phyloP scores from a whole-genome alignment of 2,329 filamentous ascomycete species.

The Ustilaginoidea virens region DNA sequence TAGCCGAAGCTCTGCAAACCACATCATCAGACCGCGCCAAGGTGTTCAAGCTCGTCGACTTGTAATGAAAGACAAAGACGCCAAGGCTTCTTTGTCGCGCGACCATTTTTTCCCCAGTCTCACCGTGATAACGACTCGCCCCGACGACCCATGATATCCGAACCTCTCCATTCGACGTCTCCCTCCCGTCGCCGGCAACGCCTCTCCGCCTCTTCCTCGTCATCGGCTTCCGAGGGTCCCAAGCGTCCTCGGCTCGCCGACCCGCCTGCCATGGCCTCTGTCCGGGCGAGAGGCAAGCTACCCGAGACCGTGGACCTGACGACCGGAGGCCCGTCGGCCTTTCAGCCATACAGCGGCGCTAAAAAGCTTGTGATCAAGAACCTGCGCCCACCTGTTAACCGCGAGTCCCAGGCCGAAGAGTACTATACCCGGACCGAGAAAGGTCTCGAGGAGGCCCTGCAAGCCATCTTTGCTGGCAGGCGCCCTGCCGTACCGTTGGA shows the following conservation, averaged over 20 bases:
- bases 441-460: slow-evolving; percentile 59
- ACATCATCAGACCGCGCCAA: too few relatives aligned
- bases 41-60: too few relatives aligned
- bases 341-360: slow-evolving; percentile 61
- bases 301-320: slow-evolving; percentile 22
- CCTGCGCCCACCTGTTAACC: slow-evolving; percentile 47
- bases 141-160: slow-evolving; percentile 18
- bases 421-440: slow-evolving; percentile 67
- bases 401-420: slow-evolving; percentile 45
- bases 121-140: too few relatives aligned
- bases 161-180: slow-evolving; percentile 13
- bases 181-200: slow-evolving; percentile 24
- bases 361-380: slow-evolving; percentile 93
- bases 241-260: slow-evolving; percentile 19
- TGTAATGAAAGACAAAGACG: too few relatives aligned
- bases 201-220: slow-evolving; percentile 17
- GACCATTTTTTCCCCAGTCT: too few relatives aligned
- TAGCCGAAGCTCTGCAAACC: too few relatives aligned
- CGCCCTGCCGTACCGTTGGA: slow-evolving; percentile 63
- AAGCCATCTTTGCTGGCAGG: slow-evolving; percentile 52
- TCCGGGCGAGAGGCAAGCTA: slow-evolving; percentile 23
- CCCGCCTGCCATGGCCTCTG: slow-evolving; percentile 16
- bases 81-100: too few relatives aligned
- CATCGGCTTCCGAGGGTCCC: slow-evolving; percentile 9
- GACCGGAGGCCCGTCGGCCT: slow-evolving; percentile 24